A percentile compares a stretch with the other conserved stretches of the same genome.
These are phyloP conservation scores for Fomitopsis pinicola DNA, from an alignment of 1,284 basidiomycete species.

Conservation along the genomic window DNA sequence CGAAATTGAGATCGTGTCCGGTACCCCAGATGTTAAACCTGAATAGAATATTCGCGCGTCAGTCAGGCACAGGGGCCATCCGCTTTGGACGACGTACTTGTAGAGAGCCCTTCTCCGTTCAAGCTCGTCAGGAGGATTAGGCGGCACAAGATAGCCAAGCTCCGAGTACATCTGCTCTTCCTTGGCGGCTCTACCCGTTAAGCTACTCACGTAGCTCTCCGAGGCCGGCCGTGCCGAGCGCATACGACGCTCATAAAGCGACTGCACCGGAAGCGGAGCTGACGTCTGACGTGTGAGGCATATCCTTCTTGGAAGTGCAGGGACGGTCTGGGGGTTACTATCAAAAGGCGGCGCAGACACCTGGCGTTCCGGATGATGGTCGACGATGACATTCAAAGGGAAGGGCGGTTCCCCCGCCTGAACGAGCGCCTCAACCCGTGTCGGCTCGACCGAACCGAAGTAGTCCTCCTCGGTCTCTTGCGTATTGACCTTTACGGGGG, in stretches of 20 bases:
- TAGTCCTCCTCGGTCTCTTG: slow-evolving; percentile 7
- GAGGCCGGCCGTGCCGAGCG: slow-evolving; percentile 35
- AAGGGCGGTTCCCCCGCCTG: neutral
- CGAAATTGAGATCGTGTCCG: slow-evolving; percentile 84
- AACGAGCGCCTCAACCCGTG: neutral
- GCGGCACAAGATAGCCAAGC: slow-evolving; percentile 73
- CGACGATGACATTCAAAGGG: neutral
- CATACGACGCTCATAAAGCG: slow-evolving; percentile 34
- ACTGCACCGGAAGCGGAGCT: slow-evolving; percentile 48
- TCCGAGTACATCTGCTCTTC: slow-evolving; percentile 60
- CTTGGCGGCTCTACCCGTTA: slow-evolving; percentile 46
- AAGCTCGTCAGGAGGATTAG: slow-evolving; percentile 76
- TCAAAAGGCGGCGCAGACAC: slow-evolving; percentile 24
- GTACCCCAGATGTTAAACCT: slow-evolving; percentile 89
- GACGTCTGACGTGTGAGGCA: slow-evolving; percentile 58
- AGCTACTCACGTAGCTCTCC: slow-evolving; percentile 29
- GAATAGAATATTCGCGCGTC: slow-evolving; percentile 8
- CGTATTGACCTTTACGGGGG: slow-evolving; percentile 2
- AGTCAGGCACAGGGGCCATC: neutral
- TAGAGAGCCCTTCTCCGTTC: slow-evolving; percentile 78
- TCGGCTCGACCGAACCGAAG: slow-evolving; percentile 5
- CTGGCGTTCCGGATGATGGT: slow-evolving; percentile 20
- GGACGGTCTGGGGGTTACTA: slow-evolving; percentile 28
- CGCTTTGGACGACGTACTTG: slow-evolving; percentile 46
- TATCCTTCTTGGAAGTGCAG: slow-evolving; percentile 45